Evolutionary conservation across 768 basidiomycete species (phyloP).

Genomic region (Exsudoporus frostii): DNA sequence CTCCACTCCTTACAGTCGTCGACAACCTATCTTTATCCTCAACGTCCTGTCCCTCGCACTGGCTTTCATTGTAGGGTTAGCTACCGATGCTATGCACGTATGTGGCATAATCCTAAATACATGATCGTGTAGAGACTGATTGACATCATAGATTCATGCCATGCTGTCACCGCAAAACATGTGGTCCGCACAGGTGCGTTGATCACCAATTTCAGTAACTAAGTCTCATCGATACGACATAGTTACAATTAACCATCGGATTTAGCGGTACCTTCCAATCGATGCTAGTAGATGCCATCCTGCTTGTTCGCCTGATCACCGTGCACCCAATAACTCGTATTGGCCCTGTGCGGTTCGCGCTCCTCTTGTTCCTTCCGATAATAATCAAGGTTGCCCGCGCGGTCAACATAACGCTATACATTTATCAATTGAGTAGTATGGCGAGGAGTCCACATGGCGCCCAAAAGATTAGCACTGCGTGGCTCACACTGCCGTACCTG

Average conservation of each 20-base stretch:
- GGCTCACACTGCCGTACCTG: slow-evolving; percentile 21
- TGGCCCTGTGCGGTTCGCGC: slow-evolving; percentile 9
- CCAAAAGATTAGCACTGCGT: slow-evolving; percentile 1
- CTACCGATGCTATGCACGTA: slow-evolving; percentile 7
- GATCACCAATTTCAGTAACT: not conserved
- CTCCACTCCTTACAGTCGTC: slow-evolving; percentile 16
- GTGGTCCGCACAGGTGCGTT: slow-evolving; percentile 10
- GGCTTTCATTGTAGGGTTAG: slow-evolving; percentile 9
- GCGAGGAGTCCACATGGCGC: not conserved
- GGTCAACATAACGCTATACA: slow-evolving; percentile 17
- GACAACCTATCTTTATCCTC: slow-evolving; percentile 24
- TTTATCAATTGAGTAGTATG: not conserved
- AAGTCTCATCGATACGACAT: not conserved
- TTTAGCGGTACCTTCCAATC: slow-evolving; percentile 18
- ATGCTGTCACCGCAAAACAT: slow-evolving; percentile 16
- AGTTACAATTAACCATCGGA: slow-evolving; percentile 20
- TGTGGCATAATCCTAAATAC: not conserved
- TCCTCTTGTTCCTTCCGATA: slow-evolving; percentile 16
- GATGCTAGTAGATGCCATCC: slow-evolving; percentile 22
- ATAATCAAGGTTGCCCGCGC: slow-evolving; percentile 19
- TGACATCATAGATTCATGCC: slow-evolving; percentile 16
- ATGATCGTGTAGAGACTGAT: not conserved
- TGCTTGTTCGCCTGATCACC: slow-evolving; percentile 22
- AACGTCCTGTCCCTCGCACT: slow-evolving; percentile 11
- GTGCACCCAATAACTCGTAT: slow-evolving; percentile 16